Evolutionary conservation across 2,329 filamentous ascomycete species (phyloP).

Genomic region (Xylaria sp.): DNA sequence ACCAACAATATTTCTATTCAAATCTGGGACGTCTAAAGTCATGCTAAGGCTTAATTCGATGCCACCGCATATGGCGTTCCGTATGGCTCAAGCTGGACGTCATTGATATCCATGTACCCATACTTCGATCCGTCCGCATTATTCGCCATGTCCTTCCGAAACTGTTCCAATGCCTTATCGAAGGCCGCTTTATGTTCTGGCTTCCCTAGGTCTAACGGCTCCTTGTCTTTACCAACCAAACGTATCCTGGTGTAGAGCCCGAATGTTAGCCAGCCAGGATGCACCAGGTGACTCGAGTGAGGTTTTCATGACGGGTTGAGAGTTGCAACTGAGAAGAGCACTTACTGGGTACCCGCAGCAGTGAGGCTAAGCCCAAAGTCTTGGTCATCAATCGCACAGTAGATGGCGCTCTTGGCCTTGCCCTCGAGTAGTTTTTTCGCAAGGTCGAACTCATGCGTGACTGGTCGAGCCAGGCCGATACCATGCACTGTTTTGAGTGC

Average conservation of each 20-base stretch:
- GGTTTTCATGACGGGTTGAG: background rate
- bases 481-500: constrained; percentile 68
- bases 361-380: constrained; percentile 57
- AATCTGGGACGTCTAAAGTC: background rate
- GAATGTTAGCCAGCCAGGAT: background rate
- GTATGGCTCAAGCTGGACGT: constrained; percentile 48
- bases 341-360: constrained; percentile 50
- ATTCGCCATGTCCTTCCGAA: constrained; percentile 46
- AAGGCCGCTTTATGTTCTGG: constrained; percentile 49
- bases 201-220: constrained; percentile 47
- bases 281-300: background rate
- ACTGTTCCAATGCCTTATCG: constrained; percentile 46
- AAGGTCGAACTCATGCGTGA: constrained; percentile 49
- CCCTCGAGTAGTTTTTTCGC: constrained; percentile 51
- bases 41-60: background rate
- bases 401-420: constrained; percentile 59
- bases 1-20: too few species aligned
- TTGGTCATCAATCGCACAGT: constrained; percentile 58
- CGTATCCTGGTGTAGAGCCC: constrained; percentile 42
- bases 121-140: constrained; percentile 49
- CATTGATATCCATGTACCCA: constrained; percentile 49
- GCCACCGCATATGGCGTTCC: constrained; percentile 43
- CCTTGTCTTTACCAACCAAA: constrained; percentile 48
- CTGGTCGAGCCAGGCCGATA: constrained; percentile 62
- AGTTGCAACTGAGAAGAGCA: background rate